Evolutionary conservation across 441 rosid genomes (phyloP).

Genomic region (Flueggea neowawraea): DNA sequence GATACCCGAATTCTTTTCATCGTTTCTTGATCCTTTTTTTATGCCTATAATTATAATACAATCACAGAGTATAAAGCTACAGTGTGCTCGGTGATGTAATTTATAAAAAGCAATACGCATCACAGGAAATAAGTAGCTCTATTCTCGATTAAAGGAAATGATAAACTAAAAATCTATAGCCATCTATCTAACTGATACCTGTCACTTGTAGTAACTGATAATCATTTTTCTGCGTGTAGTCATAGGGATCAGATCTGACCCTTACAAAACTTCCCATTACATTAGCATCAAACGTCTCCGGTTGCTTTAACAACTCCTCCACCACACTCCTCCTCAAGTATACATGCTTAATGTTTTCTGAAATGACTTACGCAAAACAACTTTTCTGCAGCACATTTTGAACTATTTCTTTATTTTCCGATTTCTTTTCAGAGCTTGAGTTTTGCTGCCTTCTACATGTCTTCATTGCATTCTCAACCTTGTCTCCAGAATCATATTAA

Average conservation of each 20-base stretch:
- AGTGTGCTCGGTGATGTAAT: no score
- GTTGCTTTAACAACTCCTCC: slow-evolving; percentile 40
- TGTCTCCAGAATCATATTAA: slow-evolving; percentile 18
- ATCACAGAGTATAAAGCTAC: neutral
- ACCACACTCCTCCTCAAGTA: slow-evolving; percentile 48
- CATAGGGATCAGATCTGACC: slow-evolving; percentile 44
- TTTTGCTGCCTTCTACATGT: slow-evolving; percentile 17
- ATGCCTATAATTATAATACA: slow-evolving; percentile 26
- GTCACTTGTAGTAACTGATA: slow-evolving; percentile 43
- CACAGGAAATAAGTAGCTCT: no score
- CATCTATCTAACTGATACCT: slow-evolving; percentile 29
- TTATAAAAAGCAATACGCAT: no score
- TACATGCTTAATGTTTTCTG: slow-evolving; percentile 42
- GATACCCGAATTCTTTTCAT: slow-evolving; percentile 20
- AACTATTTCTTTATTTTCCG: slow-evolving; percentile 22
- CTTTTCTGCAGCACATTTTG: slow-evolving; percentile 13
- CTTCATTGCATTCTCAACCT: slow-evolving; percentile 7
- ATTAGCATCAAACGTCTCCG: slow-evolving; percentile 38
- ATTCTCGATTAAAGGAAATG: neutral
- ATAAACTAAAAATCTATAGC: neutral
- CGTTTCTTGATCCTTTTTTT: slow-evolving; percentile 24
- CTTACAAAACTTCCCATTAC: slow-evolving; percentile 50
- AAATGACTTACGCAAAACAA: slow-evolving; percentile 35
- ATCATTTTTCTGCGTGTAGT: slow-evolving; percentile 34
- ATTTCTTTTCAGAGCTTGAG: slow-evolving; percentile 15